Percentiles rank a stretch among this genome's conserved stretches.
Conservation (phyloP, 352 stramenopile species). For the Phytophthora colocasiae region DNA sequence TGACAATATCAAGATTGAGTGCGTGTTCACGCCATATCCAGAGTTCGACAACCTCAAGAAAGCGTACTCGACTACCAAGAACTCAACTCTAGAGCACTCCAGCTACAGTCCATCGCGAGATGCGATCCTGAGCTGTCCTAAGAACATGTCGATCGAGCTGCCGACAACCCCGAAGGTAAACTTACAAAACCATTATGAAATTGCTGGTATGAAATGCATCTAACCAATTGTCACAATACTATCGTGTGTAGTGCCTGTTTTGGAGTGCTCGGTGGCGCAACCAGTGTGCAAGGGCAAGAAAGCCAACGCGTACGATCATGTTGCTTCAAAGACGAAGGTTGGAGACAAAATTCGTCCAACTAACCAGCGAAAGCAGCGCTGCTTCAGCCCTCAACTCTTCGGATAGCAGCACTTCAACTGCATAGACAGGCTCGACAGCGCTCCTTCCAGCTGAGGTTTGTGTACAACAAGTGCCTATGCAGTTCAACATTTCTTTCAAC, state of each 20-base stretch:
- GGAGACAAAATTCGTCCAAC: slow-evolving; percentile 35
- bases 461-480: no score
- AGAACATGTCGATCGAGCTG: slow-evolving; percentile 39
- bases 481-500: no score
- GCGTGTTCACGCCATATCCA: slow-evolving; percentile 72
- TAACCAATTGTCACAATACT: no score
- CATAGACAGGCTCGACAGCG: not conserved
- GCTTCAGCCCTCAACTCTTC: slow-evolving; percentile 17
- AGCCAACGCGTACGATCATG: slow-evolving; percentile 57
- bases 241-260: slow-evolving; percentile 1
- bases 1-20: slow-evolving; percentile 61
- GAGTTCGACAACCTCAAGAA: slow-evolving; percentile 79
- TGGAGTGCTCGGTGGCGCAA: slow-evolving; percentile 50
- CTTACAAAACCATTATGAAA: no score
- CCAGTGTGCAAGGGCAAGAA: slow-evolving; percentile 65
- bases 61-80: slow-evolving; percentile 70
- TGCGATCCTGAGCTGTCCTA: slow-evolving; percentile 49
- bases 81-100: slow-evolving; percentile 52
- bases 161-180: slow-evolving; percentile 34
- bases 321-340: slow-evolving; percentile 23
- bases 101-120: slow-evolving; percentile 45
- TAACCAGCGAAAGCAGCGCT: slow-evolving; percentile 30
- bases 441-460: not conserved
- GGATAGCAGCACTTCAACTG: slow-evolving; percentile 8
- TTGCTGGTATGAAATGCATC: no score